phyloP scores from a whole-genome alignment of 805 yeast species.

The Spathaspora arborariae region DNA sequence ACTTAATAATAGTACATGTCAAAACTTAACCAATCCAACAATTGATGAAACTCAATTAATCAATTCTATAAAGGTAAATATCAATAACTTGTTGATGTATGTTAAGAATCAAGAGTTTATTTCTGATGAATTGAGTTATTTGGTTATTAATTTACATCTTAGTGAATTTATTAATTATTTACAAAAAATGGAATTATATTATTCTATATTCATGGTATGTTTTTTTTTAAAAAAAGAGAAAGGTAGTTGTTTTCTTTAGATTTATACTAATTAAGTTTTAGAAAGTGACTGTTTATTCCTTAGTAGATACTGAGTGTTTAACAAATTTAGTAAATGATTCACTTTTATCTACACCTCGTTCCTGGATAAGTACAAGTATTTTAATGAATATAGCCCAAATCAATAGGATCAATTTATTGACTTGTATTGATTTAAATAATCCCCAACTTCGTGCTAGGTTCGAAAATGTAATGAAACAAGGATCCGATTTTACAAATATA shows the following conservation, averaged over 20 bases:
- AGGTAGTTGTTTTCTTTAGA: too few relatives aligned
- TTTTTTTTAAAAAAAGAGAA: too few relatives aligned
- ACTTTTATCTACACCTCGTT: not conserved
- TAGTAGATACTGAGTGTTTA: not conserved
- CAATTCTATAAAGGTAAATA: not conserved
- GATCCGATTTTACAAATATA: not conserved
- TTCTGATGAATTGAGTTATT: not conserved
- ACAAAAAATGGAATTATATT: not conserved
- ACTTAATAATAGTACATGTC: not conserved
- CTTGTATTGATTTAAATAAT: not conserved
- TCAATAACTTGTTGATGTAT: not conserved
- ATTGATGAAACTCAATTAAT: not conserved
- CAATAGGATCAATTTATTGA: not conserved
- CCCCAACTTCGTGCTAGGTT: not conserved
- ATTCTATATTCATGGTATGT: not conserved
- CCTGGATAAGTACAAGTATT: not conserved
- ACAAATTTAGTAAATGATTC: not conserved
- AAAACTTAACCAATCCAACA: not conserved
- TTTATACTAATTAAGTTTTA: not conserved
- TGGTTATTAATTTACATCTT: not conserved
- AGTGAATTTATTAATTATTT: not conserved
- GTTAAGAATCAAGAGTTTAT: not conserved
- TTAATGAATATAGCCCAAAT: not conserved
- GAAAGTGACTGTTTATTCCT: not conserved
- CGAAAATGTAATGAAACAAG: not conserved